A percentile compares a stretch with the other conserved stretches of the same genome.
Evolutionary conservation across 2,329 filamentous ascomycete species (phyloP).

Genomic region (Pseudopyricularia cyperi): DNA sequence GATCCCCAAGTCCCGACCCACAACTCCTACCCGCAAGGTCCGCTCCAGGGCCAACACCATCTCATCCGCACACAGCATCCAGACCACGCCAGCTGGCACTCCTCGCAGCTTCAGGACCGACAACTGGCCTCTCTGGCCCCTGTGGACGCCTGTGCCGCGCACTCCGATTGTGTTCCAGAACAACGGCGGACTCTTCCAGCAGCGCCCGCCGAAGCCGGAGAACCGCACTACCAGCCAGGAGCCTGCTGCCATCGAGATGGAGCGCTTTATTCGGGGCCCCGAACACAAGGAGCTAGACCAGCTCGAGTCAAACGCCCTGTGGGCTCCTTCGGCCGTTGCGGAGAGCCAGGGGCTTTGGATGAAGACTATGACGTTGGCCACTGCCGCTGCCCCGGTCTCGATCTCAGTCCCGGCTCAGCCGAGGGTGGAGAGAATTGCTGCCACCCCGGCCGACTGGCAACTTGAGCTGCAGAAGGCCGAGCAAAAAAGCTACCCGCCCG

Average conservation of each 20-base stretch:
- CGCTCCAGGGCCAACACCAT: background rate
- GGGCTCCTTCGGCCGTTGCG: conserved; percentile 6
- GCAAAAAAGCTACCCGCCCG: background rate
- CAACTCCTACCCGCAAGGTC: background rate
- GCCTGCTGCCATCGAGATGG: conserved; percentile 16
- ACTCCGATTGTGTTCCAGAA: background rate
- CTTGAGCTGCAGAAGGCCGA: conserved; percentile 21
- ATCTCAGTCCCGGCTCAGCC: background rate
- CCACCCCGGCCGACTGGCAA: conserved; percentile 18
- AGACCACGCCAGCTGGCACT: background rate
- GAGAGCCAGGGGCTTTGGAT: conserved; percentile 13
- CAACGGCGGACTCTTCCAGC: background rate
- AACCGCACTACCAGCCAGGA: conserved; percentile 8
- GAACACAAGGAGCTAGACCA: conserved; percentile 13
- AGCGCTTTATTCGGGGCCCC: conserved; percentile 12
- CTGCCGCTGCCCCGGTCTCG: background rate
- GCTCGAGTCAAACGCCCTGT: conserved; percentile 13
- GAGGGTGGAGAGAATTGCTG: conserved; percentile 1
- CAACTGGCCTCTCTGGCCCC: background rate
- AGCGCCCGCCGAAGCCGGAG: background rate
- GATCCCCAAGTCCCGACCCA: background rate
- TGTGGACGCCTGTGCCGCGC: background rate
- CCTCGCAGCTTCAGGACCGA: background rate
- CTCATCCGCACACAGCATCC: background rate
- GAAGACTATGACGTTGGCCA: background rate